Percentiles rank a stretch among this genome's conserved stretches.
Conservation (phyloP, 345 rosid genomes). For the Brassica juncea region DNA sequence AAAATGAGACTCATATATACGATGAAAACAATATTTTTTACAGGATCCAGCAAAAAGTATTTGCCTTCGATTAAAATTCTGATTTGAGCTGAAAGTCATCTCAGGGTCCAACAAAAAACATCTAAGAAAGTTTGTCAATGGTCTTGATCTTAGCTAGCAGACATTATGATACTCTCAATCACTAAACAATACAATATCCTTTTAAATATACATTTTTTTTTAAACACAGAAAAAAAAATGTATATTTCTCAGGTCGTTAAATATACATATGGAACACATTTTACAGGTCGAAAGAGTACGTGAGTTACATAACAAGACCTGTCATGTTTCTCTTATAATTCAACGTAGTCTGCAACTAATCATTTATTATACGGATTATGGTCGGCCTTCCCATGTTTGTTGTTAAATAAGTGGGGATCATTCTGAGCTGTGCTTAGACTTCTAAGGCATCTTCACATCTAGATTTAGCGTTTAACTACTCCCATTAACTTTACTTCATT, state of each 20-base stretch:
- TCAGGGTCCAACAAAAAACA: conserved; percentile 23
- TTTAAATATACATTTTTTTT: neutral
- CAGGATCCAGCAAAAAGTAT: conserved; percentile 27
- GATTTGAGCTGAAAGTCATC: conserved; percentile 20
- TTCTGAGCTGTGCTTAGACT: conserved; percentile 39
- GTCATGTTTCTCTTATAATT: conserved; percentile 25
- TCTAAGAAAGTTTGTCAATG: conserved; percentile 8
- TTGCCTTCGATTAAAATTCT: conserved; percentile 3
- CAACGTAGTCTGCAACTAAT: conserved; percentile 12
- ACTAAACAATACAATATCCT: neutral
- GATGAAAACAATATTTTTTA: neutral
- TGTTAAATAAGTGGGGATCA: conserved; percentile 20
- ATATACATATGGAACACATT: neutral
- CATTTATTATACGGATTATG: conserved; percentile 10
- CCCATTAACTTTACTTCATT: conserved; percentile 11
- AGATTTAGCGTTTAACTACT: conserved; percentile 30
- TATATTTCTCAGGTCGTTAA: too few species aligned
- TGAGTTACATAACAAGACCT: conserved; percentile 32
- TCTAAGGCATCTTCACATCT: conserved; percentile 29
- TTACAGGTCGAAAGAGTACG: conserved; percentile 40
- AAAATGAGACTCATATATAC: neutral
- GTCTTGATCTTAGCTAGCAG: conserved; percentile 15
- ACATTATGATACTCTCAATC: conserved; percentile 19
- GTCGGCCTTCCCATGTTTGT: conserved; percentile 35
- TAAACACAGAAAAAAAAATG: too few species aligned